Conservation (phyloP, 2,329 filamentous ascomycete genomes). For the Penicillium sp. region DNA sequence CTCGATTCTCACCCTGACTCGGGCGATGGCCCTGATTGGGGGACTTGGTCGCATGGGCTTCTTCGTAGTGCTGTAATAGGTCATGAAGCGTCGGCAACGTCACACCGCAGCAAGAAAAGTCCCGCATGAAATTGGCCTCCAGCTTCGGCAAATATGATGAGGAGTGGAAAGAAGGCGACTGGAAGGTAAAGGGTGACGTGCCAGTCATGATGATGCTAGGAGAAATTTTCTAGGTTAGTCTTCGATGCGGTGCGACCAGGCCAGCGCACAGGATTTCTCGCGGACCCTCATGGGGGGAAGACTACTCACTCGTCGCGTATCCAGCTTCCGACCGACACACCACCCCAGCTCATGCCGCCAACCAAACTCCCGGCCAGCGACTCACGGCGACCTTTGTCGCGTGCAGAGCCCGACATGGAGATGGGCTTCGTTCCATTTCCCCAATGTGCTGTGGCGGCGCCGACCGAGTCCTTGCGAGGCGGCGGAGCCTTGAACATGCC, state of each 20-base stretch:
- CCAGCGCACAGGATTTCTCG: slow-evolving; percentile 12
- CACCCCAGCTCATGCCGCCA: slow-evolving; percentile 94
- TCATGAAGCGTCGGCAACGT: slow-evolving; percentile 90
- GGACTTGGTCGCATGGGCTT: slow-evolving; percentile 74
- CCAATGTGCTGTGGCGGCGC: slow-evolving; percentile 50
- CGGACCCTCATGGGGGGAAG: slow-evolving; percentile 2
- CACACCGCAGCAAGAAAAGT: slow-evolving; percentile 91
- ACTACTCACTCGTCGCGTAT: slow-evolving; percentile 91
- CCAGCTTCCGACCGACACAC: slow-evolving; percentile 92
- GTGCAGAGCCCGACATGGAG: slow-evolving; percentile 49
- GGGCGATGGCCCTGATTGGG: slow-evolving; percentile 48
- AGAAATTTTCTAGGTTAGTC: slow-evolving; percentile 27
- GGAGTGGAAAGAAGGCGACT: slow-evolving; percentile 93
- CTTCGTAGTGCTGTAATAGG: slow-evolving; percentile 92
- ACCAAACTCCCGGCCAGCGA: slow-evolving; percentile 59
- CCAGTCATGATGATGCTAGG: slow-evolving; percentile 87
- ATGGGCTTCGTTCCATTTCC: slow-evolving; percentile 58
- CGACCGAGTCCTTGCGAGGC: slow-evolving; percentile 54
- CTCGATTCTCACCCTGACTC: slow-evolving; percentile 50
- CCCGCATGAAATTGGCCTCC: slow-evolving; percentile 95
- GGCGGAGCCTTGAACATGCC: slow-evolving; percentile 38
- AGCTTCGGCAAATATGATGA: slow-evolving; percentile 94
- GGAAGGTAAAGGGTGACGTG: slow-evolving; percentile 85
- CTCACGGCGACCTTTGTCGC: slow-evolving; percentile 53
- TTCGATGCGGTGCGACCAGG: slow-evolving; percentile 21